Evolutionary conservation across 2,329 filamentous ascomycete species (phyloP), one percentile per base, ranked within the genome.

Genomic region (Lizonia empirigonia): DNA sequence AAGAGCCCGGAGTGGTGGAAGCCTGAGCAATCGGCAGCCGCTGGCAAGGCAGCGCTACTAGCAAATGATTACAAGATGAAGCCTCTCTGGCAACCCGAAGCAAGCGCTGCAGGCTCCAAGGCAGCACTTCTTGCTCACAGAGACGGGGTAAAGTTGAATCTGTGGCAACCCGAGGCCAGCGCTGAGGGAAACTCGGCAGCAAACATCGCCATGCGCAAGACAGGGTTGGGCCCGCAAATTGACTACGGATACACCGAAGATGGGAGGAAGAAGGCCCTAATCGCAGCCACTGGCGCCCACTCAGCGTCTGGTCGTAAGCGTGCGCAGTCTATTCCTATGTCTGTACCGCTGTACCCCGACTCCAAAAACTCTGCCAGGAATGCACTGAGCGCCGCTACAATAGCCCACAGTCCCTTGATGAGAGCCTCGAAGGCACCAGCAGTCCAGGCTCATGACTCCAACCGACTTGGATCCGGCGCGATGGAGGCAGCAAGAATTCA

Each of bases 221-320:
- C 80, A 46, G 72, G 70, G 26, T 62, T 77, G 30, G 76, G 74
- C 54, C 74, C 77, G 5, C 72, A 77, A 48, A 65, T 75, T 22
- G 77, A 79, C 63, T 75, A 76, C 56, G 76, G 76, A 27, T 76
- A 77, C 57, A 78, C 74, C 16, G 74, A 72, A 8, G 73, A 85
- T 20, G 80, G 82, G 35, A 80, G 79, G 27, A 82, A 83, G 54
- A 86, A 84, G 52, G 91, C 91, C 1, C 78, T 93, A 37, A 77
- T 83, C 27, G 91, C 91, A 33, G 91, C 91, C 10, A 88, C 87
- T 40, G 89, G 85, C 22, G 90, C 90, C n/a, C 86, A 91, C 76
- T 78, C 83, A 22, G 79, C 63, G 7, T 65, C 65, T 12, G 55
- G 76, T 37, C 81, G 86, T 50, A 82, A 81, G 52, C 81, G 89